A percentile compares a stretch with the other conserved stretches of the same genome.
Evolutionary conservation across 768 basidiomycete species (phyloP).

Genomic region (Phlegmacium glaucopus): DNA sequence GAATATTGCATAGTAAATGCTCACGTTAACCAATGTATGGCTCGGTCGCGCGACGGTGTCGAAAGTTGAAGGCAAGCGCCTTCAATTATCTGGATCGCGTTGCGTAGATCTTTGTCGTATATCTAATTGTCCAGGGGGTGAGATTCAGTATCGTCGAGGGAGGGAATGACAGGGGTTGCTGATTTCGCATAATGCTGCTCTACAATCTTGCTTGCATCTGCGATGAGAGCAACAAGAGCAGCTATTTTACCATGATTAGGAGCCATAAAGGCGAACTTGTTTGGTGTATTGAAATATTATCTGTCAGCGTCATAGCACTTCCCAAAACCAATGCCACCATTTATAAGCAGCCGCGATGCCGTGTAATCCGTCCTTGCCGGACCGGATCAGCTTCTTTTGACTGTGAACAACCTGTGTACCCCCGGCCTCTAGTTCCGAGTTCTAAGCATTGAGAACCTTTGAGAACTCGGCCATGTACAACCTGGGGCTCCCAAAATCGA

Average conservation of each 20-base stretch:
- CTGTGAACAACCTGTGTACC: no score
- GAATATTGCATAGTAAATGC: neutral
- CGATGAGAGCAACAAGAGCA: conserved; percentile 13
- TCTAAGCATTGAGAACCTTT: no score
- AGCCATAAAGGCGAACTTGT: no score
- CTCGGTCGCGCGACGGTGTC: conserved; percentile 18
- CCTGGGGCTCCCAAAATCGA: no score
- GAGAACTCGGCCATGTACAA: no score
- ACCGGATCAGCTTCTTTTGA: no score
- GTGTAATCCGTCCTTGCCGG: no score
- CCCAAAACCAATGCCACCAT: no score
- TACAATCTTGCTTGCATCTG: conserved; percentile 18
- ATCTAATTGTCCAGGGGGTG: conserved; percentile 17
- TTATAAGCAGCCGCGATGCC: no score
- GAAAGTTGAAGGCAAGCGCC: conserved; percentile 27
- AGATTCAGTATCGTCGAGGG: conserved; percentile 15
- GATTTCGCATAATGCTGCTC: conserved; percentile 19
- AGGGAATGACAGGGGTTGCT: conserved; percentile 21
- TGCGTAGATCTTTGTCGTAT: conserved; percentile 13
- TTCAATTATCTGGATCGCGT: conserved; percentile 22
- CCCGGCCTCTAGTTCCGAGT: no score
- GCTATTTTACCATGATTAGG: conserved; percentile 1
- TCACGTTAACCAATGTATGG: conserved; percentile 23
- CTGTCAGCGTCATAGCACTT: no score
- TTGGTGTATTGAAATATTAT: no score